Evolutionary conservation across 495 filamentous ascomycete genomes (phyloP), one percentile per base, ranked within the genome.

Genomic region (Glonium stellatum): DNA sequence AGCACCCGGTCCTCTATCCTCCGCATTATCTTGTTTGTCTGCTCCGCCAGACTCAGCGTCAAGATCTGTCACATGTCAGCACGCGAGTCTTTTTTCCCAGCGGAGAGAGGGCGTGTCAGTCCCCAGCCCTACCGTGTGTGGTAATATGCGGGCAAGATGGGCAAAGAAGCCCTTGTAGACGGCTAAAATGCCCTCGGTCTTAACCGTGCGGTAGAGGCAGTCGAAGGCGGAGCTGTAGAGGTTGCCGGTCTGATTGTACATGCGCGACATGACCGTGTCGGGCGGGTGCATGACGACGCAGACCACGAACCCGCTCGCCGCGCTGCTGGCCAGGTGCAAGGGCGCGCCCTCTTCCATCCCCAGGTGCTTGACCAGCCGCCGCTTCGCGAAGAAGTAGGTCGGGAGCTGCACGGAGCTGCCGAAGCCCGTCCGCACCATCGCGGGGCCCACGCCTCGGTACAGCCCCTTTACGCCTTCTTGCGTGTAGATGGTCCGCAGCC

Each of bases 211-310:
- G 68, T 79, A 82, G 46, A 97, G 72, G 72, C 93, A 99, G 75
- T 99, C 93, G 60, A 93, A 90, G 0, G 91, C 89, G 56, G 90
- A 87, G 62, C 80, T 85, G 76, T 99, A 99, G 4, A 97, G 83
- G 70, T 97, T 96, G 31, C 93, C 93, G 55, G 91, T 92, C 74
- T 99, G 93, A 77, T 99, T 99, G 76, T 99, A 99, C 81, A 99
- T 87, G 36, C 93, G 86, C 53, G 87, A 91, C 93, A 99, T 99
- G 75, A 99, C 89, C 9, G 95, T 97, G 71, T 99, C 93, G 66
- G 93, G 93, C 35, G 93, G 93, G 72, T 99, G 95, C 93, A 99
- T 99, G 59, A 96, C 84, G 66, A 88, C 89, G 75, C 95, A 97
- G 0, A 99, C 93, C 4, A 96, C 95, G 65, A 99, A 95, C 6